Percentiles rank a stretch among this genome's conserved stretches.
Evolutionary conservation across 495 filamentous ascomycete species (phyloP).

Genomic region (Hypoxylon fragiforme): DNA sequence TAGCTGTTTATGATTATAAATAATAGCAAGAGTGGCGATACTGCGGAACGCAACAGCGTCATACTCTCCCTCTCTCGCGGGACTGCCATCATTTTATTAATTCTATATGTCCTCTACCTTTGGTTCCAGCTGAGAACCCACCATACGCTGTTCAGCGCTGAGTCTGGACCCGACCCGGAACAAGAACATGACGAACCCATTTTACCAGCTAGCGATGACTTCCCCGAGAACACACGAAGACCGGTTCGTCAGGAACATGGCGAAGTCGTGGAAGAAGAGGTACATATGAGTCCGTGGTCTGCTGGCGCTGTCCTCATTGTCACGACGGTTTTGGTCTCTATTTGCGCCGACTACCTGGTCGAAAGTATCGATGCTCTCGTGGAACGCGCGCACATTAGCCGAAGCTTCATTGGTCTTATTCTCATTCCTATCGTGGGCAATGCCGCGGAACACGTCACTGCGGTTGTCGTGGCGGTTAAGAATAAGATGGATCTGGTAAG

Average conservation of each 20-base stretch:
- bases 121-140: slow-evolving; percentile 89
- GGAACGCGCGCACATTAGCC: slow-evolving; percentile 79
- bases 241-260: slow-evolving; percentile 40
- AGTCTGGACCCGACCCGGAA: slow-evolving; percentile 39
- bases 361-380: slow-evolving; percentile 91
- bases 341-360: slow-evolving; percentile 93
- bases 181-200: slow-evolving; percentile 22
- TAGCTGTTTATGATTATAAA: slow-evolving; percentile 53
- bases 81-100: slow-evolving; percentile 84
- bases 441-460: slow-evolving; percentile 95
- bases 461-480: slow-evolving; percentile 87
- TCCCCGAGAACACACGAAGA: slow-evolving; percentile 15
- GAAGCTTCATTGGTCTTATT: slow-evolving; percentile 94
- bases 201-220: slow-evolving; percentile 35
- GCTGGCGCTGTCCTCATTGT: slow-evolving; percentile 72
- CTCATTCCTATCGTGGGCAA: slow-evolving; percentile 97
- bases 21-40: slow-evolving; percentile 26
- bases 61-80: slow-evolving; percentile 86
- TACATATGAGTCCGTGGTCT: slow-evolving; percentile 68
- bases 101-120: slow-evolving; percentile 89
- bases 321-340: slow-evolving; percentile 79
- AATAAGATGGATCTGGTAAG: slow-evolving; percentile 89
- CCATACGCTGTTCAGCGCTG: slow-evolving; percentile 74
- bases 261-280: slow-evolving; percentile 55
- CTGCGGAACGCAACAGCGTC: slow-evolving; percentile 56